Conservation (phyloP, 805 yeast species). For the Candida xiaguanensis region DNA sequence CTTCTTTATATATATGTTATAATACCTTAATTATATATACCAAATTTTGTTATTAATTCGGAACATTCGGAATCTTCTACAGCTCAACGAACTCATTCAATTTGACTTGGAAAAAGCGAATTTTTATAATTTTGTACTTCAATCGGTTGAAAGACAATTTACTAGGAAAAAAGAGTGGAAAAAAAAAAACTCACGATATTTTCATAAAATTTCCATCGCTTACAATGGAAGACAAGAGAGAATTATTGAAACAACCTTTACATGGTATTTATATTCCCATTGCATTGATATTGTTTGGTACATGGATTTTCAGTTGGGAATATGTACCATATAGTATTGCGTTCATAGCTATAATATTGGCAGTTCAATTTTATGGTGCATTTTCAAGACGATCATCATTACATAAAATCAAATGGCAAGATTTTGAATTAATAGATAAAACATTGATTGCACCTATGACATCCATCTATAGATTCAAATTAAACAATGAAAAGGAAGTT, state of each 20-base stretch:
- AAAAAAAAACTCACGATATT: too few species aligned
- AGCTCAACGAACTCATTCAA: too few species aligned
- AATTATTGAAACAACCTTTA: constrained; percentile 62
- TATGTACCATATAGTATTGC: constrained; percentile 45
- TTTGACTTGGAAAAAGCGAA: too few species aligned
- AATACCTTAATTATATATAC: constrained; percentile 4
- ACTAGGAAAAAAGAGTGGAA: not conserved
- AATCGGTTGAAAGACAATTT: not conserved
- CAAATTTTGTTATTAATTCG: not conserved
- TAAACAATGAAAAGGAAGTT: constrained; percentile 56
- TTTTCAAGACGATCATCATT: constrained; percentile 44
- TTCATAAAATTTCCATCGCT: constrained; percentile 1
- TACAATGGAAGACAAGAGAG: constrained; percentile 42
- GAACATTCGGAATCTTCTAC: too few species aligned
- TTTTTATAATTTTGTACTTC: not conserved
- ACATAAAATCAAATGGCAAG: constrained; percentile 52
- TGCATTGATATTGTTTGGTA: constrained; percentile 57
- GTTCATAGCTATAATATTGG: constrained; percentile 32
- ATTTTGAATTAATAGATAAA: constrained; percentile 68
- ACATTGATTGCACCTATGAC: constrained; percentile 68
- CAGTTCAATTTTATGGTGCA: constrained; percentile 34
- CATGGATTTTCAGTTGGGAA: constrained; percentile 47
- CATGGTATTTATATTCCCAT: constrained; percentile 76
- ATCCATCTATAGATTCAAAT: constrained; percentile 71
- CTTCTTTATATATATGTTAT: constrained; percentile 1